These are phyloP conservation scores for Petunia hybrid DNA, from an alignment of 305 asterid genomes.

Conservation along the genomic window DNA sequence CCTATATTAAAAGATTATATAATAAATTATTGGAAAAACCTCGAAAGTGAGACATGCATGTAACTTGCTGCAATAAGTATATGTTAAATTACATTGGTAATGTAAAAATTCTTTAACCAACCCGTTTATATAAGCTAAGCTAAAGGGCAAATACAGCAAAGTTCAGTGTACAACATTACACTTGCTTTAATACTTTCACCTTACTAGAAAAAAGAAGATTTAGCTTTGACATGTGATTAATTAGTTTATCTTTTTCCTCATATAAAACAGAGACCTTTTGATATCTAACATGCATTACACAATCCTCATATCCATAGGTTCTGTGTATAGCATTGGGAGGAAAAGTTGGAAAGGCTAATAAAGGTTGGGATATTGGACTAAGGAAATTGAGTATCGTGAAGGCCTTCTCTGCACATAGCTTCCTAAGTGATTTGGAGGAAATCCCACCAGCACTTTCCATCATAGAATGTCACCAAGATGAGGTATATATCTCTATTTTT, in stretches of 20 bases:
- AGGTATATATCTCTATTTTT: slow-evolving; percentile 45
- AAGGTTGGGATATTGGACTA: slow-evolving; percentile 87
- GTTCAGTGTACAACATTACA: neutral
- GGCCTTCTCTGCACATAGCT: slow-evolving; percentile 47
- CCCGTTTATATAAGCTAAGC: neutral
- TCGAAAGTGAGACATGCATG: no score
- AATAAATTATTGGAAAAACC: no score
- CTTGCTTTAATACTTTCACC: neutral
- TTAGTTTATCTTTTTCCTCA: neutral
- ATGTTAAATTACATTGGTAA: no score
- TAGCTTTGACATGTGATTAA: neutral
- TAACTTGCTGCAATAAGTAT: no score
- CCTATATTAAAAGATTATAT: no score
- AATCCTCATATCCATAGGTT: slow-evolving; percentile 43
- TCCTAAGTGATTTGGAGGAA: slow-evolving; percentile 44
- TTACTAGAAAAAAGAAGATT: neutral
- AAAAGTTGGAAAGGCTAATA: slow-evolving; percentile 57
- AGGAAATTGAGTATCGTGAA: slow-evolving; percentile 56
- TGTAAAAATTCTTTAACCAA: no score
- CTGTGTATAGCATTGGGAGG: slow-evolving; percentile 83
- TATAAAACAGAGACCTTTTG: neutral
- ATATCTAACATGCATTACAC: neutral
- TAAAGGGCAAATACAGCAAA: slow-evolving; percentile 3
- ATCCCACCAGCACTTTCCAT: slow-evolving; percentile 57
- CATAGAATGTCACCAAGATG: slow-evolving; percentile 82